A percentile compares a stretch with the other conserved stretches of the same genome.
Conservation (phyloP, 192 early-diverging fungal species). For the Coemansia sp. region DNA sequence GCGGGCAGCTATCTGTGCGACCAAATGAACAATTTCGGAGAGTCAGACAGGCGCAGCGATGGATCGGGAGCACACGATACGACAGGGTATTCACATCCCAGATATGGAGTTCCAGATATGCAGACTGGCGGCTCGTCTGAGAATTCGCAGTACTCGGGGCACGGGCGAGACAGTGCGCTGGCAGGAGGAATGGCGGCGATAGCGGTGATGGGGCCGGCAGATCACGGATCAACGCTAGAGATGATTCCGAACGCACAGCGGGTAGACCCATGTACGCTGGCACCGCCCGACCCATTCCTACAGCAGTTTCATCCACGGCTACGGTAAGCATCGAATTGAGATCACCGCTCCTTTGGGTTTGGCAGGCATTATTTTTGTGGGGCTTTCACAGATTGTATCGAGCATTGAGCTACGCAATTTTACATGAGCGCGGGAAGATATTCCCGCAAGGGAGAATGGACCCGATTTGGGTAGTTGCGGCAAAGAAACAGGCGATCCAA, state of each 20-base stretch:
- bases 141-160: slow-evolving; percentile 14
- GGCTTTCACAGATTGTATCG: too few relatives aligned
- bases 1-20: not conserved
- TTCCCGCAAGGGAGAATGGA: not conserved
- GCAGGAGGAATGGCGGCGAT: slow-evolving; percentile 12
- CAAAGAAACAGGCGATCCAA: not conserved
- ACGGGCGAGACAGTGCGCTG: slow-evolving; percentile 2
- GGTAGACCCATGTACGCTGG: slow-evolving; percentile 23
- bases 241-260: slow-evolving; percentile 20
- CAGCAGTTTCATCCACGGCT: slow-evolving; percentile 33
- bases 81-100: slow-evolving; percentile 3
- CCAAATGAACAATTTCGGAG: slow-evolving; percentile 11
- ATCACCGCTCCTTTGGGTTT: not conserved
- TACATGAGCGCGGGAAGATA: not conserved
- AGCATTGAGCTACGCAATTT: not conserved
- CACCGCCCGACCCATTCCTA: slow-evolving; percentile 34
- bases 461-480: not conserved
- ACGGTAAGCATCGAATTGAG: slow-evolving; percentile 27
- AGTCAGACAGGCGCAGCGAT: slow-evolving; percentile 11
- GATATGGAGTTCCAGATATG: slow-evolving; percentile 9
- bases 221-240: slow-evolving; percentile 26
- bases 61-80: slow-evolving; percentile 6
- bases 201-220: not conserved
- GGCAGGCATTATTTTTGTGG: not conserved
- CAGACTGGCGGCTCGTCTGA: slow-evolving; percentile 5